Base-by-base conservation (phyloP, 805 yeast species). In the Monosporozyma solicola region DNA sequence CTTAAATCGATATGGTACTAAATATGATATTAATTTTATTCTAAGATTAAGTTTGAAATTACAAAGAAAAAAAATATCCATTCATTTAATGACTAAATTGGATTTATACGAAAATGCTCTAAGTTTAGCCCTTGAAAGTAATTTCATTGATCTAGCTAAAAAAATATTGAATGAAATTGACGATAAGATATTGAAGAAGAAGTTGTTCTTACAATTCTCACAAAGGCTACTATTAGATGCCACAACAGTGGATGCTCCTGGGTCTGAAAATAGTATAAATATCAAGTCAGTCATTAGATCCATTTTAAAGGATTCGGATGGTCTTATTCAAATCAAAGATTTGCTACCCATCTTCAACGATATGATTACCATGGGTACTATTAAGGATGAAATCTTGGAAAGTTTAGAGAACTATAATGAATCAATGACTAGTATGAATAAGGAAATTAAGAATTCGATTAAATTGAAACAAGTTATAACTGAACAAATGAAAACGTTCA, bases 311-410 rank as follows among this genome's bases (percentile, higher is more conserved):
- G 74, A 71, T 16, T 77, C 77, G 24, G 74, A 80, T 57, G 79
- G 75, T 15, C 61, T 78, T 13, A 64, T 87, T 22, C 78, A 83
- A 3, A 82, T 94, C 46, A 90, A 87, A 56, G 98, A 94, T 61
- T 63, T 94, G 43, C 69, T 94, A 50, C 95, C 95, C 1, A 71
- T 88, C 33, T 84, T 94, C 57, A 96, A 97, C 0, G 91, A 89
- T 59, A 81, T 87, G 53, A 79, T 87, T 0, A 82, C 87, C 29
- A 83, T 94, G 49, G 94, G 87, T 57, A 83, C 85, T 55, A 80
- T 94, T 61, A 88, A 89, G 58, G 87, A 85, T 48, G 96, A 90
- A 59, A 80, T 94, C 45, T 87, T 91, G 33, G 74, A 75, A 48
- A 84, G 92, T n/a, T 71, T 94, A 57, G 91, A 88, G 62, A 75